Conservation (phyloP, 2,329 filamentous ascomycete genomes). For the Stemphylium lycopersici region DNA sequence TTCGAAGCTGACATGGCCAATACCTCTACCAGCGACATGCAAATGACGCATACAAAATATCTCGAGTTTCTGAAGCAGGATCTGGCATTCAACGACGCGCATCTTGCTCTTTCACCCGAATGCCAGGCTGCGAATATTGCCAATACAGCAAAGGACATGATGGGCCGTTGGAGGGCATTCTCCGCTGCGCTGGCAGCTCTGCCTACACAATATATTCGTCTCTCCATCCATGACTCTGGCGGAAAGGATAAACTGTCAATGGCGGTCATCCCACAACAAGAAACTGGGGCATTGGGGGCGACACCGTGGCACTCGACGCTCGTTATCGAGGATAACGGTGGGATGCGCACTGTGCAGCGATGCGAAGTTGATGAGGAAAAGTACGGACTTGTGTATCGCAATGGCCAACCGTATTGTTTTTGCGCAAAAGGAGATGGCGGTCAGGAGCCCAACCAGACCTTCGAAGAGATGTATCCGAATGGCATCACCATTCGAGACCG, state of each 20-base stretch:
- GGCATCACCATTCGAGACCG: constrained; percentile 48
- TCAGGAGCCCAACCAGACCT: constrained; percentile 13
- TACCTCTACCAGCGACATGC: constrained; percentile 33
- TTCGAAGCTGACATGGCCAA: constrained; percentile 41
- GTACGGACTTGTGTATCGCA: constrained; percentile 29
- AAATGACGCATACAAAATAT: constrained; percentile 38
- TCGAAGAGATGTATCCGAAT: constrained; percentile 34
- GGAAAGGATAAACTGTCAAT: constrained; percentile 41
- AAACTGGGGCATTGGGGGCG: constrained; percentile 26
- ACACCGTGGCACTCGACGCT: constrained; percentile 37
- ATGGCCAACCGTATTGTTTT: constrained; percentile 33
- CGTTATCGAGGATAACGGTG: constrained; percentile 27
- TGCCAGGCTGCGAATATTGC: constrained; percentile 28
- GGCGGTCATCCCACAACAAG: constrained; percentile 31
- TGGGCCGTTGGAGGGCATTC: constrained; percentile 37
- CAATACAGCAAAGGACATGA: constrained; percentile 41
- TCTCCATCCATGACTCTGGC: constrained; percentile 42
- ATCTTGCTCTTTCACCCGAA: constrained; percentile 22
- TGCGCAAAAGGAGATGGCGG: constrained; percentile 21
- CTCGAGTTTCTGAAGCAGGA: constrained; percentile 36
- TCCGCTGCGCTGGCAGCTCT: constrained; percentile 28
- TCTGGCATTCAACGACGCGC: constrained; percentile 24
- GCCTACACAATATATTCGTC: constrained; percentile 31
- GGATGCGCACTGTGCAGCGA: constrained; percentile 27
- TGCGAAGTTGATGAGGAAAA: constrained; percentile 22